phyloP scores from a whole-genome alignment of 2,329 filamentous ascomycete genomes.

The Coniochaeta hoffmannii region DNA sequence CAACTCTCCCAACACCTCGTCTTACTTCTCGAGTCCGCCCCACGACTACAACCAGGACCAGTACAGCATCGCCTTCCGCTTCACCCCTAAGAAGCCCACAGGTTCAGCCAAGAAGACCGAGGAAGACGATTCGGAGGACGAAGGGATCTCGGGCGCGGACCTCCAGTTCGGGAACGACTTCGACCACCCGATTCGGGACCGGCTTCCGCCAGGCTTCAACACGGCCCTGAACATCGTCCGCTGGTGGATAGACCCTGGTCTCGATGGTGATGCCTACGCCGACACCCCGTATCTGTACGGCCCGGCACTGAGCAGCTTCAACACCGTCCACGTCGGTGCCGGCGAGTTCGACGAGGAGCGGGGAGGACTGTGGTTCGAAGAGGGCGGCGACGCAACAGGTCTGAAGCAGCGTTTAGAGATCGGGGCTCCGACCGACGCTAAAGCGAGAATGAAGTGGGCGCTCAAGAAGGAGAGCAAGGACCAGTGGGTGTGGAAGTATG shows the following conservation, averaged over 20 bases:
- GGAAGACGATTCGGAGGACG: conserved; percentile 13
- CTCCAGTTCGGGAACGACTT: conserved; percentile 96
- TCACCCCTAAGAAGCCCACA: conserved; percentile 55
- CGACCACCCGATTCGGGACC: conserved; percentile 79
- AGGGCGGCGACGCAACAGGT: conserved; percentile 57
- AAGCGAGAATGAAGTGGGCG: conserved; percentile 53
- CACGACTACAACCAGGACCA: conserved; percentile 65
- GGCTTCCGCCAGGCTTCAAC: conserved; percentile 77
- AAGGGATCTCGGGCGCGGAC: conserved; percentile 59
- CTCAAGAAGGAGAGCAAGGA: conserved; percentile 39
- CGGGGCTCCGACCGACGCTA: conserved; percentile 44
- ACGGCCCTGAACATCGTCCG: conserved; percentile 79
- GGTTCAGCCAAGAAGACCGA: conserved; percentile 10
- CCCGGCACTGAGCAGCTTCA: conserved; percentile 72
- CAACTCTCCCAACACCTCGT: conserved; percentile 58
- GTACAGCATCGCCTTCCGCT: conserved; percentile 76
- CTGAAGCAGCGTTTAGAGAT: conserved; percentile 33
- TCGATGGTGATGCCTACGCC: conserved; percentile 85
- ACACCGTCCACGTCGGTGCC: conserved; percentile 61
- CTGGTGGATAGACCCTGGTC: conserved; percentile 83
- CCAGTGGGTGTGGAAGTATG: conserved; percentile 48
- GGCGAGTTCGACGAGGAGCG: conserved; percentile 37
- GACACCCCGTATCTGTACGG: conserved; percentile 84
- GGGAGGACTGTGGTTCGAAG: conserved; percentile 52
- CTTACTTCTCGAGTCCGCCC: conserved; percentile 67